Percentiles rank a stretch among this genome's conserved stretches.
These are phyloP conservation scores for Lactarius tabidus DNA, from an alignment of 768 basidiomycete genomes.

Conservation along the genomic window DNA sequence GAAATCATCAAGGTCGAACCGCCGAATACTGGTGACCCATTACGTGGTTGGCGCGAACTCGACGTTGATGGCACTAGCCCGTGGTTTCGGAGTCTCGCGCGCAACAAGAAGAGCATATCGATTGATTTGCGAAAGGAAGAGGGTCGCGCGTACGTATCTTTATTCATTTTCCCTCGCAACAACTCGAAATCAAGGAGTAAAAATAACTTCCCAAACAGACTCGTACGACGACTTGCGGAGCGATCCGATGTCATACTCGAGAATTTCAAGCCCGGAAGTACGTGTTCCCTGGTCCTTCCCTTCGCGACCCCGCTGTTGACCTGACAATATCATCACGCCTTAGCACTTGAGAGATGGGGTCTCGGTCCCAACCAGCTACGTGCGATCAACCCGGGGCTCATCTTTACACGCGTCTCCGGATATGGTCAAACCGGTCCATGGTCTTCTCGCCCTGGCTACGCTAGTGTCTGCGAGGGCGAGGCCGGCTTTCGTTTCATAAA, in stretches of 20 bases:
- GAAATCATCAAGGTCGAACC: constrained; percentile 72
- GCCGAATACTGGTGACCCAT: constrained; percentile 57
- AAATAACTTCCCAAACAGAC: constrained; percentile 34
- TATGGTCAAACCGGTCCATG: constrained; percentile 76
- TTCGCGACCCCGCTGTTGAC: neutral
- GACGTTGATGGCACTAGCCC: constrained; percentile 69
- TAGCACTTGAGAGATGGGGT: constrained; percentile 68
- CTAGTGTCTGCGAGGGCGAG: constrained; percentile 73
- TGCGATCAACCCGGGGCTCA: constrained; percentile 78
- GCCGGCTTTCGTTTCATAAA: constrained; percentile 74
- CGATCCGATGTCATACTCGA: constrained; percentile 61
- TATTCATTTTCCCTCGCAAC: constrained; percentile 16
- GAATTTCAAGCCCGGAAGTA: constrained; percentile 75
- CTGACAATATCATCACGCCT: neutral
- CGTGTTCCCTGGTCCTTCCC: constrained; percentile 26
- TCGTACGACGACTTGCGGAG: constrained; percentile 56
- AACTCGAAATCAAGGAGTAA: neutral
- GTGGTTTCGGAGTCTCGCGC: constrained; percentile 67
- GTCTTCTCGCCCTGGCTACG: constrained; percentile 65
- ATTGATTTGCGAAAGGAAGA: constrained; percentile 58
- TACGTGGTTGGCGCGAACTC: constrained; percentile 67
- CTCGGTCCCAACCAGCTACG: constrained; percentile 55
- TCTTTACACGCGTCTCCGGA: constrained; percentile 84
- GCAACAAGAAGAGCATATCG: constrained; percentile 72
- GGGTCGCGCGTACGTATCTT: constrained; percentile 41